Conservation (phyloP, 352 stramenopile genomes). For the Globisporangium perplexum region DNA sequence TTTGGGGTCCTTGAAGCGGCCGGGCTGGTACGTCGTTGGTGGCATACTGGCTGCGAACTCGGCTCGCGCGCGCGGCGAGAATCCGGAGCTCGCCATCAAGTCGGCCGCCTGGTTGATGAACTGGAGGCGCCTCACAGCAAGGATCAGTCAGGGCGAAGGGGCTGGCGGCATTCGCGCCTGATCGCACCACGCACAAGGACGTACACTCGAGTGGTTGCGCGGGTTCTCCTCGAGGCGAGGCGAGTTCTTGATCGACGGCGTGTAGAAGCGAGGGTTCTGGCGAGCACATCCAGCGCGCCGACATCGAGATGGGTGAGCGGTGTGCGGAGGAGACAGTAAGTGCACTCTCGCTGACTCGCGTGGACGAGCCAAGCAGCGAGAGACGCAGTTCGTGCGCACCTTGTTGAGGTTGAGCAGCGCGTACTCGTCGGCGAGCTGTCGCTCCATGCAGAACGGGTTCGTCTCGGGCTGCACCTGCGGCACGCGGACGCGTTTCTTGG, state of each 20-base stretch:
- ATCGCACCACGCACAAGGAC: too few relatives aligned
- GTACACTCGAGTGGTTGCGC: constrained; percentile 73
- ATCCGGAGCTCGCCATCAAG: constrained; percentile 44
- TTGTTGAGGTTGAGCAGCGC: constrained; percentile 78
- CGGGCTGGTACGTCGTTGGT: constrained; percentile 34
- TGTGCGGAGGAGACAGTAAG: too few relatives aligned
- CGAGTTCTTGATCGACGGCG: constrained; percentile 39
- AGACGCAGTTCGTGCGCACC: constrained; percentile 25
- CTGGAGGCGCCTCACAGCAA: constrained; percentile 16
- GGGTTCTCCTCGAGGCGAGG: constrained; percentile 44
- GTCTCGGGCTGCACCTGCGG: constrained; percentile 46
- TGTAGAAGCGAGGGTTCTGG: constrained; percentile 75
- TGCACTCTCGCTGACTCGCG: too few relatives aligned
- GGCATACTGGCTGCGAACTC: constrained; percentile 43
- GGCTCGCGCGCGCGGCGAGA: constrained; percentile 36
- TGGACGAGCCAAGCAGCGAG: too few relatives aligned
- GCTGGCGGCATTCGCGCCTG: too few relatives aligned
- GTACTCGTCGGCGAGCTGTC: constrained; percentile 72
- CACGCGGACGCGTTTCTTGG: constrained; percentile 62
- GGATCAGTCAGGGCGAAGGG: too few relatives aligned
- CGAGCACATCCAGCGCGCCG: too few relatives aligned
- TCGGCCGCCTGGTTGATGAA: constrained; percentile 66
- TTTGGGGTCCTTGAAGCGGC: constrained; percentile 30
- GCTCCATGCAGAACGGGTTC: constrained; percentile 71
- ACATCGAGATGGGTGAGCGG: not conserved